These are phyloP conservation scores for Lodderomyces jiufengensis DNA, from an alignment of 1,139 yeast species.

Conservation along the genomic window DNA sequence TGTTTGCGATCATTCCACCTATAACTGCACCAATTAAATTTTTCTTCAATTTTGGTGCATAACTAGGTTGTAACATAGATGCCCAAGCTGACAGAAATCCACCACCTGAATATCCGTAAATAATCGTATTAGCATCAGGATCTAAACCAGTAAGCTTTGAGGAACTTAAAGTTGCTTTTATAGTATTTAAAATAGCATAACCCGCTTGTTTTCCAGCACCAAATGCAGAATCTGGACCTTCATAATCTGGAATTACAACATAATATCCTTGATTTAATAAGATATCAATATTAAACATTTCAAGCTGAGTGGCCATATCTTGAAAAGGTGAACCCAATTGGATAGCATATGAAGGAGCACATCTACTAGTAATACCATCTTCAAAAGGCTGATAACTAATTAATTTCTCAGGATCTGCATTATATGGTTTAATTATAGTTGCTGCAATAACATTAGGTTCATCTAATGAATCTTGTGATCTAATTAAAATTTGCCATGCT, in stretches of 20 bases:
- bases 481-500: conserved; percentile 30
- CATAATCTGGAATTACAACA: conserved; percentile 33
- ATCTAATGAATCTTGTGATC: conserved; percentile 30
- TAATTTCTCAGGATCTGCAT: conserved; percentile 21
- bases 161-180: conserved; percentile 27
- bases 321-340: conserved; percentile 11
- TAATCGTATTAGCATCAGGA: conserved; percentile 22
- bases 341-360: conserved; percentile 16
- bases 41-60: conserved; percentile 28
- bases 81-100: conserved; percentile 39
- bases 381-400: conserved; percentile 17
- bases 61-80: conserved; percentile 27
- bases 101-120: conserved; percentile 44
- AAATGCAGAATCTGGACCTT: conserved; percentile 28
- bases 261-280: conserved; percentile 31
- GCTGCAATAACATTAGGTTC: conserved; percentile 30
- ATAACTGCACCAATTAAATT: conserved; percentile 26
- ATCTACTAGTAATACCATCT: conserved; percentile 13
- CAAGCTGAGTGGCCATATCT: conserved; percentile 14
- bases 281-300: conserved; percentile 24
- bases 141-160: conserved; percentile 26
- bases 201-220: conserved; percentile 32
- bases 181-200: conserved; percentile 27
- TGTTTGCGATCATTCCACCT: conserved; percentile 29
- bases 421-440: conserved; percentile 30